Evolutionary conservation across 352 stramenopile species (phyloP).

Genomic region (Phytopythium oedochilum): DNA sequence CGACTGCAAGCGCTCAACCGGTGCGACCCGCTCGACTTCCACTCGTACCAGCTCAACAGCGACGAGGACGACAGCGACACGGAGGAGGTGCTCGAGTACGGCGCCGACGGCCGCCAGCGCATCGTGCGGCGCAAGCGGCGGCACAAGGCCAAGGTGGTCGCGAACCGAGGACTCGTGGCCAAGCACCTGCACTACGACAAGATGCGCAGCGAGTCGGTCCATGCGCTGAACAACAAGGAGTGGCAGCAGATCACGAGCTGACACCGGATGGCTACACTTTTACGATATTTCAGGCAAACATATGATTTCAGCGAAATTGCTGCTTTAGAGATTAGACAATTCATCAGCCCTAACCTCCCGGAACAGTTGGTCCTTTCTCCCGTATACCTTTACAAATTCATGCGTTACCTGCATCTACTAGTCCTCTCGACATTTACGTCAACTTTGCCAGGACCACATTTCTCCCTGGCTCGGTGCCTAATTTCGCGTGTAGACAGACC

Average conservation of each 20-base stretch:
- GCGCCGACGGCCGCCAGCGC: constrained; percentile 29
- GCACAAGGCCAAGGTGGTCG: constrained; percentile 21
- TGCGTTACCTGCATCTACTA: background rate
- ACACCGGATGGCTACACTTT: constrained; percentile 6
- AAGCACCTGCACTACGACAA: constrained; percentile 58
- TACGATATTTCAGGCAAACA: no score
- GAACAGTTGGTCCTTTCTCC: background rate
- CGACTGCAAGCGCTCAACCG: constrained; percentile 16
- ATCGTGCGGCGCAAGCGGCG: constrained; percentile 23
- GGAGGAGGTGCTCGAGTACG: constrained; percentile 39
- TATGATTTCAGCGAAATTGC: background rate
- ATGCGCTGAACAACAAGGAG: constrained; percentile 48
- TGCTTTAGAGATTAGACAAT: no score
- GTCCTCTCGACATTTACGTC: background rate
- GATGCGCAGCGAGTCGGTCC: constrained; percentile 42
- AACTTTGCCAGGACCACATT: background rate
- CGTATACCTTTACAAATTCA: background rate
- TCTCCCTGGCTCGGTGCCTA: background rate
- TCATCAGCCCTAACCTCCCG: no score
- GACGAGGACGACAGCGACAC: constrained; percentile 43
- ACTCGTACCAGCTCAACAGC: constrained; percentile 46
- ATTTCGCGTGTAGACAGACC: background rate
- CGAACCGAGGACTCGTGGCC: constrained; percentile 45
- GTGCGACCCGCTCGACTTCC: constrained; percentile 47
- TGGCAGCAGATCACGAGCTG: constrained; percentile 53